These are phyloP conservation scores for Fusarium sp. DNA, from an alignment of 2,329 filamentous ascomycete species.

Conservation along the genomic window DNA sequence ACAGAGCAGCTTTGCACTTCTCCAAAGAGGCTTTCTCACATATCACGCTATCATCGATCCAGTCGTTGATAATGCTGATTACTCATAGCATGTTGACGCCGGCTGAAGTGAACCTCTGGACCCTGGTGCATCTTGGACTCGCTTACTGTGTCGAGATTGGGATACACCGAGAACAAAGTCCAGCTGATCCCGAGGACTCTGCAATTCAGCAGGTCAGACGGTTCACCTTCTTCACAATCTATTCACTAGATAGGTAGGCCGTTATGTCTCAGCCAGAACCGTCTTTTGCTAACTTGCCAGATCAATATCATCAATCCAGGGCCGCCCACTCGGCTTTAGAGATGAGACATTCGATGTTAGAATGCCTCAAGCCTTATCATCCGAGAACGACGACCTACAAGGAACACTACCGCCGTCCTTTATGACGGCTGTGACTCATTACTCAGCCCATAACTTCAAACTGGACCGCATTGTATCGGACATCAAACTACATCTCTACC, in stretches of 20 bases:
- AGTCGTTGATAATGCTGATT: slow-evolving; percentile 52
- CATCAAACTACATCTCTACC: slow-evolving; percentile 47
- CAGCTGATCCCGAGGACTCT: slow-evolving; percentile 9
- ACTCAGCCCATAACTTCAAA: slow-evolving; percentile 50
- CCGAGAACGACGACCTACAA: neutral
- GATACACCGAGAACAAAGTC: slow-evolving; percentile 54
- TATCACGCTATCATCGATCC: slow-evolving; percentile 54
- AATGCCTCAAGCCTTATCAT: slow-evolving; percentile 23
- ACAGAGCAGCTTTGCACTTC: slow-evolving; percentile 52
- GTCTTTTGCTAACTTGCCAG: slow-evolving; percentile 32
- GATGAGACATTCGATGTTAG: slow-evolving; percentile 57
- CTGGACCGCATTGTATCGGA: slow-evolving; percentile 46
- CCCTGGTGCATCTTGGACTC: slow-evolving; percentile 55
- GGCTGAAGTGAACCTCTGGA: slow-evolving; percentile 56
- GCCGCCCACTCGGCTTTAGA: slow-evolving; percentile 56
- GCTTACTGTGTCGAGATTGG: slow-evolving; percentile 58
- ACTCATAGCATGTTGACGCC: slow-evolving; percentile 55
- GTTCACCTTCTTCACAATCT: slow-evolving; percentile 55
- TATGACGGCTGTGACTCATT: slow-evolving; percentile 24
- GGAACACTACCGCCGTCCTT: slow-evolving; percentile 2
- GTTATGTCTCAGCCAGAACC: neutral
- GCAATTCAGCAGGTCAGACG: slow-evolving; percentile 38
- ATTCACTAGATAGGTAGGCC: slow-evolving; percentile 54
- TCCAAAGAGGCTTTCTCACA: slow-evolving; percentile 53
- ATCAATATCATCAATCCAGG: slow-evolving; percentile 57